Conservation (phyloP, 2,329 filamentous ascomycete species). For the Cladosporium sp. region DNA sequence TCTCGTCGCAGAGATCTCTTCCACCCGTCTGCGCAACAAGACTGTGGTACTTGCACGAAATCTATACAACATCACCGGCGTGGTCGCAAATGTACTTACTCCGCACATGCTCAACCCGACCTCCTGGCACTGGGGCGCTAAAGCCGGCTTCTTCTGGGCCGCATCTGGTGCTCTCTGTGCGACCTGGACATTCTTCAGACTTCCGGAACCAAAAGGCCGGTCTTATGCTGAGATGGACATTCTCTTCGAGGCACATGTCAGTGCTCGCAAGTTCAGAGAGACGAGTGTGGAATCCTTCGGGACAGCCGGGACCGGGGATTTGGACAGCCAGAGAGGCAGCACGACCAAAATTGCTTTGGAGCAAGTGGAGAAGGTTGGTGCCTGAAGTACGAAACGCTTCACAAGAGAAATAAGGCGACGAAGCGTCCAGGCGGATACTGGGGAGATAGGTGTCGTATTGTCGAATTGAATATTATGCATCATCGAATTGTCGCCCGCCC, state of each 20-base stretch:
- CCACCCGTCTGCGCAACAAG: slow-evolving; percentile 32
- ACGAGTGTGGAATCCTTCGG: slow-evolving; percentile 22
- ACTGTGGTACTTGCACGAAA: slow-evolving; percentile 35
- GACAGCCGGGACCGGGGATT: neutral
- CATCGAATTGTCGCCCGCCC: no score
- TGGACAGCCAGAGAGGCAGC: neutral
- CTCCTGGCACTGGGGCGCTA: slow-evolving; percentile 24
- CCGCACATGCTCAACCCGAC: slow-evolving; percentile 31
- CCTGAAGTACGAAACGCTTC: neutral
- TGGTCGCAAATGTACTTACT: slow-evolving; percentile 30
- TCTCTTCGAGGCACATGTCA: slow-evolving; percentile 43
- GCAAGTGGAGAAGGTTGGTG: neutral
- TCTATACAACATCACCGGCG: slow-evolving; percentile 31
- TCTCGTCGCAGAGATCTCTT: slow-evolving; percentile 34
- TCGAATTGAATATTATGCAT: no score
- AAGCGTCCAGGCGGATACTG: no score
- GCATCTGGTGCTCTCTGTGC: slow-evolving; percentile 38
- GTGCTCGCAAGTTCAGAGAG: slow-evolving; percentile 40
- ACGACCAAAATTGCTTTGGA: neutral
- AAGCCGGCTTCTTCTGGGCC: slow-evolving; percentile 44
- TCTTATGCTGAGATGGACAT: slow-evolving; percentile 47
- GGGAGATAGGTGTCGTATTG: no score
- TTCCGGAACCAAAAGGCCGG: slow-evolving; percentile 46
- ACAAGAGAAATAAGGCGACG: no score
- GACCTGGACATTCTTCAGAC: slow-evolving; percentile 46